A percentile compares a stretch with the other conserved stretches of the same genome.
phyloP scores from a whole-genome alignment of 352 stramenopile species.

The Globisporangium megalacanthum region DNA sequence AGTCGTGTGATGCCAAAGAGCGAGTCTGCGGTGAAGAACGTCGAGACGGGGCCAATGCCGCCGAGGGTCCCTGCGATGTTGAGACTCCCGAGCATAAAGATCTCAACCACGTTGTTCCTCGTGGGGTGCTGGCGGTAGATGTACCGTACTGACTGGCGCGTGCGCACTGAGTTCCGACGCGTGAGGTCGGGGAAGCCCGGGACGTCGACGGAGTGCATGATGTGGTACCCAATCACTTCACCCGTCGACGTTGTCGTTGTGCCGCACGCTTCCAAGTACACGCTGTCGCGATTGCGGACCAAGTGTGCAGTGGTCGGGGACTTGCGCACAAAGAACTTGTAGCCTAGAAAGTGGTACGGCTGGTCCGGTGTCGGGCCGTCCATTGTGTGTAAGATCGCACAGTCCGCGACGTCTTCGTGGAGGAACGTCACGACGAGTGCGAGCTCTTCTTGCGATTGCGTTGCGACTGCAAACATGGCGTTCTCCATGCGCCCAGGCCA shows the following conservation, averaged over 20 bases:
- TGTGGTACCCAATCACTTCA: slow-evolving; percentile 54
- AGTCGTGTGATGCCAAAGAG: slow-evolving; percentile 40
- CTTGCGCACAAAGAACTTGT: slow-evolving; percentile 63
- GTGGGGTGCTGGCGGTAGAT: slow-evolving; percentile 60
- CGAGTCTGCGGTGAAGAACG: slow-evolving; percentile 34
- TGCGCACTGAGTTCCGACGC: slow-evolving; percentile 46
- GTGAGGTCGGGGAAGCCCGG: slow-evolving; percentile 44
- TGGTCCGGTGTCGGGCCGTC: slow-evolving; percentile 33
- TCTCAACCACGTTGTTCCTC: slow-evolving; percentile 38
- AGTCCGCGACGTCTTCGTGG: slow-evolving; percentile 58
- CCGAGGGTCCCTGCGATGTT: slow-evolving; percentile 35
- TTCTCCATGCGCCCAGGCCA: slow-evolving; percentile 44
- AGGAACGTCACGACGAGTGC: slow-evolving; percentile 51
- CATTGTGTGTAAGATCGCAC: slow-evolving; percentile 49
- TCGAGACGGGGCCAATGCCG: slow-evolving; percentile 25
- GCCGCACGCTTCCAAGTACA: slow-evolving; percentile 56
- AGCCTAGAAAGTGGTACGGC: slow-evolving; percentile 58
- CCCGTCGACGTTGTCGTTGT: slow-evolving; percentile 31
- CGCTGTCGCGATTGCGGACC: slow-evolving; percentile 47
- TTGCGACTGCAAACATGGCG: slow-evolving; percentile 46
- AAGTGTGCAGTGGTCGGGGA: slow-evolving; percentile 33
- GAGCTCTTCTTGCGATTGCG: slow-evolving; percentile 48
- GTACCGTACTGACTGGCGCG: slow-evolving; percentile 43
- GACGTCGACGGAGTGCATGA: slow-evolving; percentile 68
- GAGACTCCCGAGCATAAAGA: slow-evolving; percentile 59